Base-by-base conservation (phyloP, 352 stramenopile species). In the Blastocystis sp. region DNA sequence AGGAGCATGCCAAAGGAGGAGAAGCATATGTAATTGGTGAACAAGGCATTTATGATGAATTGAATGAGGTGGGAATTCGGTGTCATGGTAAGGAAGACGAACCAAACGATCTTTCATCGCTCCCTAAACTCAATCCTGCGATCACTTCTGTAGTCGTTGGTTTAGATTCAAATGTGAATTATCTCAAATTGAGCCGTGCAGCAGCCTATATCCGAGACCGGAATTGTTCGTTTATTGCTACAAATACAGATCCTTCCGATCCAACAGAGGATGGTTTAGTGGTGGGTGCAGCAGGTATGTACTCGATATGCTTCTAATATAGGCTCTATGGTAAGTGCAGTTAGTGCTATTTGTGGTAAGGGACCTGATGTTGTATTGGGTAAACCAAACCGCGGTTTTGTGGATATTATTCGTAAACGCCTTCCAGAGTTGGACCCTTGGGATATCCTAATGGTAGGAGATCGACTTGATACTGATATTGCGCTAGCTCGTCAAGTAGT, bases 21-120 rank as follows among this genome's bases (percentile, higher is more conserved):
- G 65, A 75, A 11, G 65, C 39, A 19, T 75, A 75, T 37, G 65
- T 75, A 5, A 56, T 75, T 56, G 65, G 65, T 6, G 65, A 75
- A n/a, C 24, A 75, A 43, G 65, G 65, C 16, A 75, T 75, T 14
- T 75, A 75, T n/a, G 65, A 75, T 27, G 65, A 75, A 56, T 43
- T 75, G 32, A 37, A 75, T 29, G 65, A 27, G 32, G 65, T 75
- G 12, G 65, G 65, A 24, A 75, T 75, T 21, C 52, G 57, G n/a
- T 75, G 65, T 46, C 65, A 75, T 27, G 65, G 65, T 57, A 75
- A 37, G 24, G 65, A 75, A 21, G 65, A 75, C 65, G 21, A 12
- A 3, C 11, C 19, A 9, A 75, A 37, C 11, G 65, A 75, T 24
- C 52, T 75, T 56, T 3, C 32, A 16, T 75, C 27, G 6, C 65